Base-by-base conservation (phyloP, 164 flowering plant species). In the Amborella trichopoda region DNA sequence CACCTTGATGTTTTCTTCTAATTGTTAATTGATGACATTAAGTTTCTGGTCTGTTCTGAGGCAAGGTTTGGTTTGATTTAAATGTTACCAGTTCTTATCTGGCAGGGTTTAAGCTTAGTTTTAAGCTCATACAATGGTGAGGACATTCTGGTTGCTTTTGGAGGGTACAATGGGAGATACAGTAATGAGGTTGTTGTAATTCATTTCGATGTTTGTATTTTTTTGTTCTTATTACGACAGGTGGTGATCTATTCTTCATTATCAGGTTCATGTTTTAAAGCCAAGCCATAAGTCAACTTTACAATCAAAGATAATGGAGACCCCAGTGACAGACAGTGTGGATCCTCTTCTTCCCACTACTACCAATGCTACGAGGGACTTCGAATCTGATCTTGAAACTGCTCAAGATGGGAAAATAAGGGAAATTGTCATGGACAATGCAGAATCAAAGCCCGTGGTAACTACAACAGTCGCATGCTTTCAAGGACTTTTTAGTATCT, bases 131-230 rank as follows among this genome's bases (percentile, higher is more conserved):
- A 55, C 50, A 70, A 59, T 61, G 85, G 94, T 34, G 94, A 85
- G 75, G 97, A 85, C 59, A 62, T 88, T 39, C 77, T 93, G 47
- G 76, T 93, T 39, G 65, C 93, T 36, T 93, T 93, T 80, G 99
- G 99, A 64, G 99, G 99, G 57, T 93, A 93, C 57, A 88, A 88
- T 68, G 99, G 99, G 49, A 82, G 78, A 30, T 93, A 88, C 69
- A 93, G 62, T 78, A 93, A 78, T 57, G 99, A 93, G 93, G 99
- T 91, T n/a, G 41, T n/a, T 10, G n/a, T 39, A 43, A 30, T n/a
- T n/a, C n/a, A n/a, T n/a, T n/a, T n/a, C n/a, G n/a, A n/a, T n/a
- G n/a, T n/a, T n/a, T n/a, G n/a, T n/a, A n/a, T n/a, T n/a, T n/a
- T n/a, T n/a, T n/a, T n/a, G n/a, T n/a, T n/a, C n/a, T n/a, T n/a